Evolutionary conservation across 139 green algal genomes (phyloP).

Genomic region (Auxenochlorella pyrenoidosa): DNA sequence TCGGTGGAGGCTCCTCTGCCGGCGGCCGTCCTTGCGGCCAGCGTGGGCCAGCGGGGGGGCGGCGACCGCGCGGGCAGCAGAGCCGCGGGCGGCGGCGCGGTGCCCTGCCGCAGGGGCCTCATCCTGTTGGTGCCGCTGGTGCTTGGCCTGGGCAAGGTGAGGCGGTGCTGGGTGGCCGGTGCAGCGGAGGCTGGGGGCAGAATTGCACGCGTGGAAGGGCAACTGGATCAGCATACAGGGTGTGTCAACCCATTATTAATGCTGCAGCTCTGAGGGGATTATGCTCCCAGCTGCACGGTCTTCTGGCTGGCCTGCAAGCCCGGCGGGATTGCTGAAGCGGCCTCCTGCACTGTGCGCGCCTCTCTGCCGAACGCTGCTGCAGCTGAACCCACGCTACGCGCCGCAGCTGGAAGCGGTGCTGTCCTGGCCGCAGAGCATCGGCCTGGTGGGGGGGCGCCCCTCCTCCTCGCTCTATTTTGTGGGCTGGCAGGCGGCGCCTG

Average conservation of each 20-base stretch:
- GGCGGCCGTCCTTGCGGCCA: not conserved
- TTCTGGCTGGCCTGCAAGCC: too few relatives aligned
- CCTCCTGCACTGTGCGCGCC: not conserved
- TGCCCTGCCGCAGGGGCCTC: slow-evolving; percentile 41
- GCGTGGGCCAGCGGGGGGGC: not conserved
- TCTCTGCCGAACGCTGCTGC: not conserved
- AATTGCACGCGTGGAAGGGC: too few relatives aligned
- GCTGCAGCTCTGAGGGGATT: too few relatives aligned
- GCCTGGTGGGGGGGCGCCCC: slow-evolving; percentile 91
- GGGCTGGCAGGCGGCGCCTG: slow-evolving; percentile 64
- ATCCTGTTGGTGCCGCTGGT: slow-evolving; percentile 88
- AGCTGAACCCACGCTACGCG: slow-evolving; percentile 85
- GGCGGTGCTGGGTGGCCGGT: not conserved
- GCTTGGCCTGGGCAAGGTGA: slow-evolving; percentile 83
- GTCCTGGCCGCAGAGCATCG: slow-evolving; percentile 80
- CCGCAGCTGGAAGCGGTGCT: slow-evolving; percentile 83
- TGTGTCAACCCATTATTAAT: too few relatives aligned
- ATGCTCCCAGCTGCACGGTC: too few relatives aligned
- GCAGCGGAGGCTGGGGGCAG: too few relatives aligned
- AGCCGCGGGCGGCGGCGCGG: not conserved
- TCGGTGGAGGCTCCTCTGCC: not conserved
- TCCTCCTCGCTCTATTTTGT: slow-evolving; percentile 88
- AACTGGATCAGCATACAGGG: too few relatives aligned
- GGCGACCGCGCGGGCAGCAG: not conserved
- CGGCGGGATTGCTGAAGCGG: too few relatives aligned